Evolutionary conservation across 164 flowering plant species (phyloP), one percentile per base, ranked within the genome.

Genomic region (Umbilicus rupestris): DNA sequence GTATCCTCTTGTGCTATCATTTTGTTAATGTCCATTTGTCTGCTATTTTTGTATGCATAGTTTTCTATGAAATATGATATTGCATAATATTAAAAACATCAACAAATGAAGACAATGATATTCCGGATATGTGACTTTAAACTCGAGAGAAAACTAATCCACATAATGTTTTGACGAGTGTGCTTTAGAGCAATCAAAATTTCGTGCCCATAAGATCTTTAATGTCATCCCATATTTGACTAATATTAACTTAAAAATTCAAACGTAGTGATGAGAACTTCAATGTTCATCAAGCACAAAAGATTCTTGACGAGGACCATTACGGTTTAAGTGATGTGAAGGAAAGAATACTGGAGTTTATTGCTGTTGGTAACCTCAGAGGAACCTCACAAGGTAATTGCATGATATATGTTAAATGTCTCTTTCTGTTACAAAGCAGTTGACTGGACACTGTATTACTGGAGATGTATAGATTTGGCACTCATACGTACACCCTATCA

Each of bases 291-390:
- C 85, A 70, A 44, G 99, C 99, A 59, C 94, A 92, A 79, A 77
- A 76, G 63, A 89, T 95, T 74, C 88, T 95, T 50, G 97, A 95
- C 79, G 99, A 95, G 79, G 99, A 95, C 73, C 99, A 95, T 72
- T 95, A 92, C 83, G 99, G 99, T 57, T 81, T 95, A 66, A 76
- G 76, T 71, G 99, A 95, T 84, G 97, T 95, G 63, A 95, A 95
- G 82, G 99, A 95, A 84, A 84, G 99, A 77, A 95, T 95, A 72
- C 69, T 95, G 85, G 99, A 95, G 74, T 95, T 95, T 69, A 95
- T 95, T 64, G 97, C 99, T 26, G 97, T 95, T 69, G 99, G 99
- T 71, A 95, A 87, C 75, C 91, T 92, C 63, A 81, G 97, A 76
- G 99, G 99, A 77, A 81, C 72, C 29, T 85, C 99, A 39, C 97